phyloP scores from a whole-genome alignment of 2,329 filamentous ascomycete genomes.

The Calonectria multiphialidica region DNA sequence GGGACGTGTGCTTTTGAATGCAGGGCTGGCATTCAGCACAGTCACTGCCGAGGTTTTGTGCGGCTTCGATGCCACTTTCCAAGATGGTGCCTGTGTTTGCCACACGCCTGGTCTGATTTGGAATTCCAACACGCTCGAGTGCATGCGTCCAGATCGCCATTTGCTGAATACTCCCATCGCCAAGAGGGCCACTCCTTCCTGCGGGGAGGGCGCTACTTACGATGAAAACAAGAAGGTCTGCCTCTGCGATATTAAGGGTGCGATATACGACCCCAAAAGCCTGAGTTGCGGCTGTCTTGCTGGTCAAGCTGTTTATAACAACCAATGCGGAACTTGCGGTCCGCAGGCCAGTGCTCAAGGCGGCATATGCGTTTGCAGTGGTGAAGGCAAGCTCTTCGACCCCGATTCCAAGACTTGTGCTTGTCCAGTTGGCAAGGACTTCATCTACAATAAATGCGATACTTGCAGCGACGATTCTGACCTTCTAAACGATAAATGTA shows the following conservation, averaged over 20 bases:
- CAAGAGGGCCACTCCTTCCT: background rate
- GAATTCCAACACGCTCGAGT: background rate
- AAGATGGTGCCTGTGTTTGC: constrained; percentile 7
- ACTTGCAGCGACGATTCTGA: background rate
- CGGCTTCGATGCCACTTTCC: background rate
- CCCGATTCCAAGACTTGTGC: background rate
- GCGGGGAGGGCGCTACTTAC: background rate
- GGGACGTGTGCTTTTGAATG: constrained; percentile 30
- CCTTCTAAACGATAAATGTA: background rate
- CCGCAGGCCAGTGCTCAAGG: background rate
- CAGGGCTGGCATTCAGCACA: constrained; percentile 24
- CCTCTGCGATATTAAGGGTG: background rate
- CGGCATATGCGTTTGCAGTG: background rate
- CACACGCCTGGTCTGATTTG: background rate
- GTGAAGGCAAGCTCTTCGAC: background rate
- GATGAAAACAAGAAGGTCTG: background rate
- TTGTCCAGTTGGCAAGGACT: background rate
- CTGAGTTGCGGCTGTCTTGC: background rate
- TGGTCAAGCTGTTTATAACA: background rate
- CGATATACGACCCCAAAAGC: background rate
- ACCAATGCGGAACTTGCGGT: background rate
- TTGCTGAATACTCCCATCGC: background rate
- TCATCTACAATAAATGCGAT: background rate
- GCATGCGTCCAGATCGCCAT: constrained; percentile 2
- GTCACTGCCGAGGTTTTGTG: constrained; percentile 24